Evolutionary conservation across 805 yeast genomes (phyloP).

Genomic region (Kodamaea neixiangensis): DNA sequence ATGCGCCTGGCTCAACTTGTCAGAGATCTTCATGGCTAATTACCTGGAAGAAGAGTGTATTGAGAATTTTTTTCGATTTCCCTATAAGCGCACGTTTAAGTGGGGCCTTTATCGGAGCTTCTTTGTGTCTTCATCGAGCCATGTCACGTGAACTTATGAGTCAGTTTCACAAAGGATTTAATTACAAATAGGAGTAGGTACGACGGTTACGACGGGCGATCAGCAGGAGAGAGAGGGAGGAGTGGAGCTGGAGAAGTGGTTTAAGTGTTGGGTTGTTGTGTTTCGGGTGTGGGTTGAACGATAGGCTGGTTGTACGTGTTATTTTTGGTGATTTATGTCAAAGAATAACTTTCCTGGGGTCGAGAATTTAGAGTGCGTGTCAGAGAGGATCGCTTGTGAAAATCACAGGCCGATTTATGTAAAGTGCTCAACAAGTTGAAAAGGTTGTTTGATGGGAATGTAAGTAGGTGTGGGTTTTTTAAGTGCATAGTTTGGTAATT

Average conservation of each 20-base stretch:
- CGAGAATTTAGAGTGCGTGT: too few relatives aligned
- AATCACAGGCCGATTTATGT: too few relatives aligned
- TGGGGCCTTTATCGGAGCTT: slow-evolving; percentile 6
- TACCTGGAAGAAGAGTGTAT: neutral
- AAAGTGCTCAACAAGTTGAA: too few relatives aligned
- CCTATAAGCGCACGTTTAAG: slow-evolving; percentile 1
- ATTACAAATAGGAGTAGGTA: neutral
- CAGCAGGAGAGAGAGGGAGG: neutral
- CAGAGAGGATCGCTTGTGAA: too few relatives aligned
- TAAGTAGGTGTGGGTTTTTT: too few relatives aligned
- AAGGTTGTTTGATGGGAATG: too few relatives aligned
- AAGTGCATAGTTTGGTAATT: too few relatives aligned
- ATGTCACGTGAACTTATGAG: slow-evolving; percentile 14
- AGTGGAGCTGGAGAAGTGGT: neutral
- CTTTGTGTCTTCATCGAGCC: slow-evolving; percentile 7
- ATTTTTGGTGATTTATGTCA: too few relatives aligned
- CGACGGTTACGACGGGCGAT: neutral
- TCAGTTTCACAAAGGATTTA: slow-evolving; percentile 6
- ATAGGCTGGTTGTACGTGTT: too few relatives aligned
- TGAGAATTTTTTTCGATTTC: neutral
- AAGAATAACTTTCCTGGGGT: too few relatives aligned
- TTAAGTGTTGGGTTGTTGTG: neutral
- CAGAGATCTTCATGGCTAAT: slow-evolving; percentile 39
- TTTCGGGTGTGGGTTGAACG: too few relatives aligned
- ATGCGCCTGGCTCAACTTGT: slow-evolving; percentile 46